Evolutionary conservation across 768 basidiomycete species (phyloP).

Genomic region (Hypsizygus marmoreus): DNA sequence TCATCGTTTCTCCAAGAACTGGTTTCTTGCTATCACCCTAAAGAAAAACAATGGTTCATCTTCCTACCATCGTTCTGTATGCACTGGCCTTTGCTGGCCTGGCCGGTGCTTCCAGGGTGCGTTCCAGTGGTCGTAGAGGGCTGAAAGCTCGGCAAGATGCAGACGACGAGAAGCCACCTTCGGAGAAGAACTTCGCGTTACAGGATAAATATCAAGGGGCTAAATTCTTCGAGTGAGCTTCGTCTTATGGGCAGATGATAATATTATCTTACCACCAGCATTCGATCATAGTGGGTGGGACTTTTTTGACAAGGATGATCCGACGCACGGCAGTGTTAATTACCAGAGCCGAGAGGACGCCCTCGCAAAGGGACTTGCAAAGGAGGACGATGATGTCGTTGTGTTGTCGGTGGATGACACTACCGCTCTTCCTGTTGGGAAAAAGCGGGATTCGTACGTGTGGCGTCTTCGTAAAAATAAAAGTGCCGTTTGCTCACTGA

Average conservation of each 20-base stretch:
- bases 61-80: constrained; percentile 1
- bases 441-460: constrained; percentile 57
- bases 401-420: constrained; percentile 64
- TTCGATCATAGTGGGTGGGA: constrained; percentile 56
- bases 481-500: constrained; percentile 1
- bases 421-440: constrained; percentile 45
- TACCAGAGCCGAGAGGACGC: constrained; percentile 56
- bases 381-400: constrained; percentile 54
- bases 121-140: too few relatives aligned
- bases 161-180: too few relatives aligned
- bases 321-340: constrained; percentile 71
- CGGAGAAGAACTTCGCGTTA: too few relatives aligned
- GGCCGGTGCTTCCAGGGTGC: neutral
- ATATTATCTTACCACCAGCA: neutral
- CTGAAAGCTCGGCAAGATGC: too few relatives aligned
- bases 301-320: constrained; percentile 64
- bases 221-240: constrained; percentile 59
- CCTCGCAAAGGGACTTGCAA: constrained; percentile 53
- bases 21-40: constrained; percentile 10
- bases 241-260: neutral
- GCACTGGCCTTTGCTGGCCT: constrained; percentile 3
- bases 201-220: too few relatives aligned
- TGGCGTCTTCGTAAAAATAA: constrained; percentile 2
- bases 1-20: constrained; percentile 14
- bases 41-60: constrained; percentile 6